A percentile compares a stretch with the other conserved stretches of the same genome.
These are phyloP conservation scores for Venturia pyrina DNA, from an alignment of 2,329 filamentous ascomycete species.

Conservation along the genomic window DNA sequence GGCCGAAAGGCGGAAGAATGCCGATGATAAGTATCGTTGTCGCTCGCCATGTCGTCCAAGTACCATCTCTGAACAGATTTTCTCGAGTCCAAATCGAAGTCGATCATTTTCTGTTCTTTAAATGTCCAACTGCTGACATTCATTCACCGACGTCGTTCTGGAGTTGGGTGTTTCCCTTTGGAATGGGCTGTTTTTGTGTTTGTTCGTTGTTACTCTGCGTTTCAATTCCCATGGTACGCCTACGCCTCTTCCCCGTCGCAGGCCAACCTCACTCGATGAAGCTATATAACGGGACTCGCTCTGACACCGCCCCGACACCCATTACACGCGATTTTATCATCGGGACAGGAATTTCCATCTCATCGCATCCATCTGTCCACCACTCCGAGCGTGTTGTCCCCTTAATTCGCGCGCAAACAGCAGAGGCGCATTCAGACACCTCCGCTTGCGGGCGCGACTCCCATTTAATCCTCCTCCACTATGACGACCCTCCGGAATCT, in stretches of 20 bases:
- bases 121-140: no score
- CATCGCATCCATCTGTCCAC: background rate
- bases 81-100: background rate
- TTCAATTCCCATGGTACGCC: background rate
- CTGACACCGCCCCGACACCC: background rate
- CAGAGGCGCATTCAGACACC: background rate
- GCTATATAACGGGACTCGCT: background rate
- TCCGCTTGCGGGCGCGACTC: background rate
- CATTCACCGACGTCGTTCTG: background rate
- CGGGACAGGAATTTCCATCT: background rate
- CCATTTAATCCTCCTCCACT: background rate
- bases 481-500: constrained; percentile 30
- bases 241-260: background rate
- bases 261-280: background rate
- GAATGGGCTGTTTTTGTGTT: background rate
- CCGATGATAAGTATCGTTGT: no score
- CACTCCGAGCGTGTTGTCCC: background rate
- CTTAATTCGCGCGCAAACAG: background rate
- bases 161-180: background rate
- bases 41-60: no score
- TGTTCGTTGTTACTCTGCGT: background rate
- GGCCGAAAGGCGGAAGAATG: no score
- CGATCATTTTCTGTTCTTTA: background rate
- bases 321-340: background rate
- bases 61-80: no score